These are phyloP conservation scores for Aspergillus eucalypticola DNA, from an alignment of 2,329 filamentous ascomycete species.

Conservation along the genomic window DNA sequence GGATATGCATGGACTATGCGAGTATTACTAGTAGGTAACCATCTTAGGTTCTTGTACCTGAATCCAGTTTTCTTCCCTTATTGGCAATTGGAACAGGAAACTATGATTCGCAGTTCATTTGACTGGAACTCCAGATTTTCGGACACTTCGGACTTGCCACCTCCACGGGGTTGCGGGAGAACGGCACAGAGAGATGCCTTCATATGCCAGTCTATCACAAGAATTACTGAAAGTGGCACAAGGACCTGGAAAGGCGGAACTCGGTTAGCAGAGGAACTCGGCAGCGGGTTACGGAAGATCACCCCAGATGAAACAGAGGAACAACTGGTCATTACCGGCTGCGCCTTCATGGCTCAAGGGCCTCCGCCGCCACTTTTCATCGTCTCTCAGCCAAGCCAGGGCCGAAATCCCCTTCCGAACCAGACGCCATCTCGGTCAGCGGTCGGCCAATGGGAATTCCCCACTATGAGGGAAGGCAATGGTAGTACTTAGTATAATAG, in stretches of 20 bases:
- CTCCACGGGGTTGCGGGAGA: conserved; percentile 1
- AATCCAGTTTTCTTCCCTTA: neutral
- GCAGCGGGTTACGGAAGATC: conserved; percentile 27
- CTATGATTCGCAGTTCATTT: neutral
- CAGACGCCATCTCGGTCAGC: conserved; percentile 15
- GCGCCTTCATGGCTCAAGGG: conserved; percentile 6
- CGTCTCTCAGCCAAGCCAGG: conserved; percentile 13
- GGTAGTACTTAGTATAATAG: conserved; percentile 11
- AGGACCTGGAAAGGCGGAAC: conserved; percentile 23
- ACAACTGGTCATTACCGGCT: neutral
- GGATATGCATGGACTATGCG: neutral
- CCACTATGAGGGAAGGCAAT: conserved; percentile 8
- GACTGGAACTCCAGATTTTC: neutral
- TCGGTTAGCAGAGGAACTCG: conserved; percentile 25
- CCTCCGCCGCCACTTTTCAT: conserved; percentile 14
- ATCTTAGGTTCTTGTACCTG: neutral
- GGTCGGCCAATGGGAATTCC: conserved; percentile 12
- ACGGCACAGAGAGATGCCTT: neutral
- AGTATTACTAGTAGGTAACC: neutral
- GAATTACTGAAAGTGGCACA: neutral
- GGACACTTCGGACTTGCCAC: neutral
- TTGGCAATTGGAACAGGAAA: neutral
- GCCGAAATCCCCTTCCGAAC: conserved; percentile 25
- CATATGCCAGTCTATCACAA: neutral
- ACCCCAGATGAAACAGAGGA: conserved; percentile 17